Base-by-base conservation (phyloP, 352 stramenopile species). In the Plasmopara viticola region DNA sequence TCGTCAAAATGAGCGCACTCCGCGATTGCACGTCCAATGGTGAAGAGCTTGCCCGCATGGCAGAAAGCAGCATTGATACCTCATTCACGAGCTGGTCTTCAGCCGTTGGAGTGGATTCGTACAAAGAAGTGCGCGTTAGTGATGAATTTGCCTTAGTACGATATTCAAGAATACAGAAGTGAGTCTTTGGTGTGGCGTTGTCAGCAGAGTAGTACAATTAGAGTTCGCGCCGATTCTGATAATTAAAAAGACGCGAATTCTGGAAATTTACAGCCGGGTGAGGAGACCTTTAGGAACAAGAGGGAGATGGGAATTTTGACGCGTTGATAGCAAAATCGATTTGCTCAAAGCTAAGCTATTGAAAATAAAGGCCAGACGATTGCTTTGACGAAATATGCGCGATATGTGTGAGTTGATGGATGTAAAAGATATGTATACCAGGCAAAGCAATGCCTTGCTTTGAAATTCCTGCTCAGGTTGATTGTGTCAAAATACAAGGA, bases 41-140 rank as follows among this genome's bases (percentile, higher is more conserved):
- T 17, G 37, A 62, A 34, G 45, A 65, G 48, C 38, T 64, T 20
- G 28, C 15, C 20, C 9, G 28, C 65, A 64, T 44, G 25, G 62
- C 62, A 0, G 74, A 81, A 17, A 30, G 46, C 15, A 59, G 60
- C 1, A 72, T 84, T 14, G 61, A 74, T 28, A 84, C 72, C 39
- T 15, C 47, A 7, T 61, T 83, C 35, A 63, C 58, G 12, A 70
- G 60, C 8, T 79, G 78, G 69, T 96, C 84, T 34, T 84, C 86
- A 1, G 78, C 88, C 2, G 74, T 96, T 2, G 86, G 86, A 4
- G 46, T 96, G 25, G 86, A 96, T 49, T 90, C 80, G 3, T 68
- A 76, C 30, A 79, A 90, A 25, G 70, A 74, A 17, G 68, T 95
- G 12, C 67, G 79, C 18, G 69, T 95, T 10, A 96, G 45, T 66